Base-by-base conservation (phyloP, 148 eudicot genomes). In the Vaccinium macrocarpon region DNA sequence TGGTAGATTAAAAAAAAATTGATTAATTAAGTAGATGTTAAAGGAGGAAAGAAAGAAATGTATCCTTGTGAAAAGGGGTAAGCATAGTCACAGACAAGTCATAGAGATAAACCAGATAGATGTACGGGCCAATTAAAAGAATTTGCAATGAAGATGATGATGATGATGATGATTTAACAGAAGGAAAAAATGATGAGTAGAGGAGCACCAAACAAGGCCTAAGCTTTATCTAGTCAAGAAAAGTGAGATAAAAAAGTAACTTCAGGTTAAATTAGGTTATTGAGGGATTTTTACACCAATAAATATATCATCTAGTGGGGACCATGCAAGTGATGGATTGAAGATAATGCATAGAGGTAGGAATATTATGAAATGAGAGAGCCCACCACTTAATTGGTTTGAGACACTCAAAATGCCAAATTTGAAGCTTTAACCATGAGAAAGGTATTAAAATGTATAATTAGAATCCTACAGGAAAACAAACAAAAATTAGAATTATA, bases 231-330 rank as follows among this genome's bases (percentile, higher is more conserved):
- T 80, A 21, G 51, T 46, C 14, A 75, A 75, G 52, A 75, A 62
- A 75, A 16, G 42, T 73, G 76, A n/a, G 61, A 62, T 84, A 48
- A 53, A 66, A 85, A 76, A 14, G 83, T 78, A 83, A 82, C 89
- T 86, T 75, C 83, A 84, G 85, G 81, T 46, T 50, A 38, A 74
- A 83, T 83, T 64, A 35, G 72, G 71, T 59, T 85, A 15, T 66
- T 80, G 38, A 48, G 25, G 25, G 48, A 5, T 57, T 11, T 75
- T 68, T 0, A 42, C 42, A 85, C 82, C 85, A 80, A 76, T 23
- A 32, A 79, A 75, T 27, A 38, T 78, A 74, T 79, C 70, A 38
- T 82, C 52, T 12, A 46, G 87, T 86, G 83, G 89, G 84, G 84
- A 82, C 76, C 35, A 78, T 29, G 62, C 52, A 48, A 82, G 85